A percentile compares a stretch with the other conserved stretches of the same genome.
phyloP scores from a whole-genome alignment of 805 yeast species.

The Candida gorgasii region DNA sequence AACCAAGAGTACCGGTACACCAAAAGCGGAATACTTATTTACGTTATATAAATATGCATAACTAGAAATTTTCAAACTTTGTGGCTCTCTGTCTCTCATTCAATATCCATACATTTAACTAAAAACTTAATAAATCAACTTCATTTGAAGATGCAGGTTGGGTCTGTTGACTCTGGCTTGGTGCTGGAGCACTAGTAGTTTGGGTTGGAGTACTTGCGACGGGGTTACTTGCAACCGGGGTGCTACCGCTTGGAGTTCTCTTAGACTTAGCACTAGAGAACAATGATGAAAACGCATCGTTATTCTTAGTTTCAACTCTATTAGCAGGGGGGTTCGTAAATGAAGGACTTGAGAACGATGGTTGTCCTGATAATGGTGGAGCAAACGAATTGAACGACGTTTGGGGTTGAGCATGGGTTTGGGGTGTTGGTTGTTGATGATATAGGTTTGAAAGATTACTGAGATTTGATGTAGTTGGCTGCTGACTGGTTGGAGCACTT shows the following conservation, averaged over 20 bases:
- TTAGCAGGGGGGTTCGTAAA: constrained; percentile 27
- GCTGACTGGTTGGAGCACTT: constrained; percentile 49
- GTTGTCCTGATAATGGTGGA: constrained; percentile 9
- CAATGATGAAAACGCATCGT: constrained; percentile 73
- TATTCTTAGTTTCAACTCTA: constrained; percentile 42
- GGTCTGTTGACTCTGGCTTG: constrained; percentile 12
- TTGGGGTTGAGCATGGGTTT: constrained; percentile 14
- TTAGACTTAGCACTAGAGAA: constrained; percentile 64
- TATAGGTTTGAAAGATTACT: constrained; percentile 27
- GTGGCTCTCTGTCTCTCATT: background rate
- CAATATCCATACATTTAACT: constrained; percentile 6
- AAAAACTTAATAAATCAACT: constrained; percentile 50
- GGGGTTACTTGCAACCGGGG: constrained; percentile 5
- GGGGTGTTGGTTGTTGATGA: constrained; percentile 18
- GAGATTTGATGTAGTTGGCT: constrained; percentile 23
- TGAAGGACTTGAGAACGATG: constrained; percentile 8
- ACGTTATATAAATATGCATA: constrained; percentile 6
- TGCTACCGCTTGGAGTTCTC: constrained; percentile 21
- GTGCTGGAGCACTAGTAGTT: background rate
- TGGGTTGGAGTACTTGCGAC: constrained; percentile 6
- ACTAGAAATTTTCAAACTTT: background rate
- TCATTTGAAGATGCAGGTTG: constrained; percentile 30
- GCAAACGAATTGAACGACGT: constrained; percentile 17
- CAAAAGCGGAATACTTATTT: too few relatives aligned
- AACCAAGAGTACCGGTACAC: too few relatives aligned